A percentile compares a stretch with the other conserved stretches of the same genome.
These are phyloP conservation scores for Aspergillus nanangensis DNA, from an alignment of 495 filamentous ascomycete species.

Conservation along the genomic window DNA sequence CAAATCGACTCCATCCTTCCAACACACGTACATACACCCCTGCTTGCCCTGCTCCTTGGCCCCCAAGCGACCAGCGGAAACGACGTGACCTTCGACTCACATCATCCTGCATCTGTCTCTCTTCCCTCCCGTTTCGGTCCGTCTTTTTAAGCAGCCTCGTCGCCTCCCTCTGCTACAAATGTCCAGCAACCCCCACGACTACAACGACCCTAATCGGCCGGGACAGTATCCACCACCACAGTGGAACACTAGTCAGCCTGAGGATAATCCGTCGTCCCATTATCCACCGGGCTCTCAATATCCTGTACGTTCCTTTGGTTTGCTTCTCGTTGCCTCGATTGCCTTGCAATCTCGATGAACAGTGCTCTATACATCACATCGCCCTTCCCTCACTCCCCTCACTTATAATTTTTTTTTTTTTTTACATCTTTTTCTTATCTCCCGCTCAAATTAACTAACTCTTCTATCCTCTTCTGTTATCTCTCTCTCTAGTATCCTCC, in stretches of 20 bases:
- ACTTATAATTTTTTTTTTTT: too few relatives aligned
- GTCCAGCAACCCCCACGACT: conserved; percentile 44
- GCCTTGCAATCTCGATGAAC: conserved; percentile 1
- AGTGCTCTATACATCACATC: too few relatives aligned
- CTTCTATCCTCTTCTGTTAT: background rate
- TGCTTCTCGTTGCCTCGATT: conserved; percentile 7
- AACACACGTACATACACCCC: conserved; percentile 3
- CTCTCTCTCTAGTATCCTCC: conserved; percentile 29
- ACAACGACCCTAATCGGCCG: conserved; percentile 37
- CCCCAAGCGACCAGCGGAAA: conserved; percentile 12
- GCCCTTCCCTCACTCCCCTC: too few relatives aligned
- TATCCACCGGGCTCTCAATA: conserved; percentile 34
- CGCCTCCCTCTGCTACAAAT: conserved; percentile 32
- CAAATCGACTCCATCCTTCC: background rate
- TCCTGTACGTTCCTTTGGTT: conserved; percentile 32
- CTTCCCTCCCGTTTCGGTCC: conserved; percentile 9
- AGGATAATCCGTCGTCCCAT: conserved; percentile 33
- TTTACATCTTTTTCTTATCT: conserved; percentile 5
- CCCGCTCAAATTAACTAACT: background rate
- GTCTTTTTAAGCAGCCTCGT: conserved; percentile 14
- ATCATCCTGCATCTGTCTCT: conserved; percentile 25
- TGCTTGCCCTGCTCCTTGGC: conserved; percentile 11
- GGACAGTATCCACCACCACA: conserved; percentile 44
- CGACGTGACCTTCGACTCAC: conserved; percentile 21
- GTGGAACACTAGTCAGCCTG: conserved; percentile 42